Conservation (phyloP, 2,329 filamentous ascomycete species). For the Keithomyces neogunnii region DNA sequence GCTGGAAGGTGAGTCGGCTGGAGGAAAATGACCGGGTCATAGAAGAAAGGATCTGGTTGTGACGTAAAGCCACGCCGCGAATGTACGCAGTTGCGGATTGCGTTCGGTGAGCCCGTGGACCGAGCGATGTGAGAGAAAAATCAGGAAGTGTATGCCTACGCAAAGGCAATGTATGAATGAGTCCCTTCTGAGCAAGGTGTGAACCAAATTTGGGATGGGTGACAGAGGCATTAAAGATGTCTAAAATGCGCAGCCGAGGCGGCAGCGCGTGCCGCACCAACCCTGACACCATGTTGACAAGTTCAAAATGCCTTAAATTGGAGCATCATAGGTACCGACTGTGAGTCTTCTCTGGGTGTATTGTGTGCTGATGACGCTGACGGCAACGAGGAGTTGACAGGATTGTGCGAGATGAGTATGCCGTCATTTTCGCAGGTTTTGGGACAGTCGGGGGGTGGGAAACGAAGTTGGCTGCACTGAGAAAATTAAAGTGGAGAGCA, state of each 20-base stretch:
- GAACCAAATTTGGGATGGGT: constrained; percentile 12
- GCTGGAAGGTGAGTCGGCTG: constrained; percentile 11
- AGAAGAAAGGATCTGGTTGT: background rate
- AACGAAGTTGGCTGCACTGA: background rate
- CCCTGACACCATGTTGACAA: constrained; percentile 38
- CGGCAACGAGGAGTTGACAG: constrained; percentile 8
- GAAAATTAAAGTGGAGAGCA: background rate
- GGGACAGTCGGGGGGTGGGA: constrained; percentile 9
- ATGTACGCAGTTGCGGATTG: background rate
- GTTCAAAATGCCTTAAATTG: constrained; percentile 12
- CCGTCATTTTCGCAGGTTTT: constrained; percentile 28
- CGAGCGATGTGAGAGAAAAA: constrained; percentile 1
- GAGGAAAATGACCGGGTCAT: constrained; percentile 22
- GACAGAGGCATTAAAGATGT: constrained; percentile 14
- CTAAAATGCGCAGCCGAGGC: constrained; percentile 32
- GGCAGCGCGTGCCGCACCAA: constrained; percentile 40
- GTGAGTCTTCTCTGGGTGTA: background rate
- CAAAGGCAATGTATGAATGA: background rate
- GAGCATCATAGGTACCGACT: constrained; percentile 19
- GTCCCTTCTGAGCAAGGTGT: constrained; percentile 8
- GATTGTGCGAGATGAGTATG: constrained; percentile 17
- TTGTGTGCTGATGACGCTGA: background rate
- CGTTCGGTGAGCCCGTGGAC: background rate
- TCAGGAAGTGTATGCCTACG: background rate
- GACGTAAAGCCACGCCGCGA: background rate